Evolutionary conservation across 2,329 filamentous ascomycete genomes (phyloP), one percentile per base, ranked within the genome.

Genomic region (Fusarium compactum): DNA sequence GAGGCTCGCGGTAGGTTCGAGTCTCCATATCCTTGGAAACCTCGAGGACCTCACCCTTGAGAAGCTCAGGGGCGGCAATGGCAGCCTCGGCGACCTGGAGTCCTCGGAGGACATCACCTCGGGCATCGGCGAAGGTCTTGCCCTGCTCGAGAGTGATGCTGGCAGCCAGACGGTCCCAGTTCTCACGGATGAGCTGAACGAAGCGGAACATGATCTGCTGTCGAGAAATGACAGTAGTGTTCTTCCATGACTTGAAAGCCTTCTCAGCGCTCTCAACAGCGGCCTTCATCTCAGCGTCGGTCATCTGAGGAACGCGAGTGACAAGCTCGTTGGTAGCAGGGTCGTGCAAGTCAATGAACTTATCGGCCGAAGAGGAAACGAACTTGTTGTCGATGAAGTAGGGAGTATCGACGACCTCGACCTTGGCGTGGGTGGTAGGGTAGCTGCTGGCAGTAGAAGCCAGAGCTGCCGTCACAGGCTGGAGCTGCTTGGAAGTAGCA

Each of bases 21-120:
- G 93, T 96, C 85, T 96, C 93, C 93, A 96, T 96, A 76, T 96
- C 93, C 85, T 93, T 95, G 58, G 92, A 89, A 15, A 96, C 93
- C 84, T 96, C 93, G 34, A 96, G 85, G 46, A 96, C 86, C 82
- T 96, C 92, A 41, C 93, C 93, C 79, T 92, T 93, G 80, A 96
- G 86, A 79, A 95, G 88, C 74, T 93, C 93, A 1, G 93, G 92
- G 58, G 94, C 94, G 51, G 87, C 91, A 77, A 92, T 93, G 24
- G 93, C 91, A 9, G 91, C 92, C 85, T 96, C 93, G 5, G 93
- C 93, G 27, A 96, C 93, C 84, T 96, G 93, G 64, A 96, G 85
- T 48, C 93, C 93, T 73, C 93, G 87, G 53, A 95, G 86, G 24
- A 96, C 93, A 79, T 96, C 93, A 46, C 93, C 93, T 80, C 86